A percentile compares a stretch with the other conserved stretches of the same genome.
Conservation (phyloP, 148 eudicot species). For the Amaranthus cruentus region DNA sequence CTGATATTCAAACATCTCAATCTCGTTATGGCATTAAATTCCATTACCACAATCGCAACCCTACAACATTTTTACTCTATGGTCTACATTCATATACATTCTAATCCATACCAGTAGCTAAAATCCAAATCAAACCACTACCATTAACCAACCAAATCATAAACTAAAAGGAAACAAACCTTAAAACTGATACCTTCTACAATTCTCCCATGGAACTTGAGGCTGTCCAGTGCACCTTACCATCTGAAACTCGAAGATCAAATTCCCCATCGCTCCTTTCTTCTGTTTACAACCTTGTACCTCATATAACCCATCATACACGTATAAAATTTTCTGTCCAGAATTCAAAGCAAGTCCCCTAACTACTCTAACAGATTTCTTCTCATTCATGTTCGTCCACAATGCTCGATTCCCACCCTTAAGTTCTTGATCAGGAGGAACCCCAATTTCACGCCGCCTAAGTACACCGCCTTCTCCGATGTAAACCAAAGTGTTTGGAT, state of each 20-base stretch:
- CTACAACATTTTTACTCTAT: too few species aligned
- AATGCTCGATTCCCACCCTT: constrained; percentile 48
- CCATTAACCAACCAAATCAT: too few species aligned
- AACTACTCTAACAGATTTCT: constrained; percentile 48
- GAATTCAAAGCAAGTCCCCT: constrained; percentile 14
- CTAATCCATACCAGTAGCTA: too few species aligned
- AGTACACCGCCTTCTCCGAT: constrained; percentile 52
- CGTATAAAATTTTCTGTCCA: constrained; percentile 12
- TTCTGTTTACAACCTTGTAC: constrained; percentile 29
- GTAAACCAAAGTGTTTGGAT: constrained; percentile 32
- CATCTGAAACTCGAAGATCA: constrained; percentile 42
- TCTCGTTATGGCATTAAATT: too few species aligned
- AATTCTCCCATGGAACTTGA: neutral
- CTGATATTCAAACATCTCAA: too few species aligned
- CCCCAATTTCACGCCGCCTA: constrained; percentile 1
- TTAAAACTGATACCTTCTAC: neutral
- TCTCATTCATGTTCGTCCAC: constrained; percentile 40
- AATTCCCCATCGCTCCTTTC: constrained; percentile 26
- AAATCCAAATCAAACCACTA: too few species aligned
- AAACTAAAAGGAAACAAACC: too few species aligned
- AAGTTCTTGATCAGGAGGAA: constrained; percentile 50
- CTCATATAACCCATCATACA: constrained; percentile 58
- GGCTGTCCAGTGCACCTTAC: constrained; percentile 35
- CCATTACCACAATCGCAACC: too few species aligned
- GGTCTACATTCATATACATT: too few species aligned